Evolutionary conservation across 345 rosid genomes (phyloP).

Genomic region (Euphorbia peplus): DNA sequence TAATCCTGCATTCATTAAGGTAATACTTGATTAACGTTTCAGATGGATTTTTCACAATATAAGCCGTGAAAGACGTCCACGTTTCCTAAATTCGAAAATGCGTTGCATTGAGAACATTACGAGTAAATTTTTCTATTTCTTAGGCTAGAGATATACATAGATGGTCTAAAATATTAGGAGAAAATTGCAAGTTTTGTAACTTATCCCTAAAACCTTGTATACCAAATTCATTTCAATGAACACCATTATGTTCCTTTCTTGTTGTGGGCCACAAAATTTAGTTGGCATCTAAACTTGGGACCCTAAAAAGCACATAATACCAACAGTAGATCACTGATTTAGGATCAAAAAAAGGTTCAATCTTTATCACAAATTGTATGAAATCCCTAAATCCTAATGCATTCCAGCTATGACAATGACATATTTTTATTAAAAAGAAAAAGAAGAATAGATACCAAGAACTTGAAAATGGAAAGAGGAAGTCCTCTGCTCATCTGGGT

Average conservation of each 20-base stretch:
- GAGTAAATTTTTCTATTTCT: too few species aligned
- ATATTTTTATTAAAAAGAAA: neutral
- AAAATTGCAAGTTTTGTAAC: too few species aligned
- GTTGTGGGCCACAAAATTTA: neutral
- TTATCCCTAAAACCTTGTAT: too few species aligned
- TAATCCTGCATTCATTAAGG: constrained; percentile 86
- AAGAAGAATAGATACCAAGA: constrained; percentile 43
- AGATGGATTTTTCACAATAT: too few species aligned
- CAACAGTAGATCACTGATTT: neutral
- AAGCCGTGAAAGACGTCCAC: too few species aligned
- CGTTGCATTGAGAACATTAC: too few species aligned
- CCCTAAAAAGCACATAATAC: neutral
- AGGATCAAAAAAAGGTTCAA: neutral
- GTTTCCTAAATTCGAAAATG: too few species aligned
- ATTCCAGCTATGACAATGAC: neutral
- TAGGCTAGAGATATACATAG: too few species aligned
- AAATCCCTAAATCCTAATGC: neutral
- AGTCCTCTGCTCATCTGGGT: constrained; percentile 58
- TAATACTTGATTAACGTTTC: too few species aligned
- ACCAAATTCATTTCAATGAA: neutral
- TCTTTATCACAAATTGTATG: neutral
- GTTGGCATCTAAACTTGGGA: neutral
- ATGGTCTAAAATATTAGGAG: too few species aligned
- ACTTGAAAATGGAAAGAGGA: constrained; percentile 74
- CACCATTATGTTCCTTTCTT: neutral